Conservation (phyloP, 306 rosid species). For the Malus asiatica region DNA sequence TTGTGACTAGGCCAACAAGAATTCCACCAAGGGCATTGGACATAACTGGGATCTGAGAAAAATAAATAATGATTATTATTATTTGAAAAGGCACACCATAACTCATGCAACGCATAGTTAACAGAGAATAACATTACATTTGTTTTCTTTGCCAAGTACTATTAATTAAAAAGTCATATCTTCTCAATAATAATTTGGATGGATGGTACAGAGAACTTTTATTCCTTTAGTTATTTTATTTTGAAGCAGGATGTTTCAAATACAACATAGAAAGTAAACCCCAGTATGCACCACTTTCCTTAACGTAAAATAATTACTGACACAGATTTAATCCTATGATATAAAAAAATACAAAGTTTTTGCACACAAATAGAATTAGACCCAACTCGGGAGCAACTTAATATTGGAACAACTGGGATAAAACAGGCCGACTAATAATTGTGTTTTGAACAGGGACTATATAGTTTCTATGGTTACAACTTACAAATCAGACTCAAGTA, state of each 20-base stretch:
- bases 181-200: background rate
- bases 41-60: constrained; percentile 74
- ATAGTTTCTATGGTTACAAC: too few species aligned
- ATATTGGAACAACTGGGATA: background rate
- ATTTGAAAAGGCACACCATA: constrained; percentile 3
- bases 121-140: too few species aligned
- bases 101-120: background rate
- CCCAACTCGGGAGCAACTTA: background rate
- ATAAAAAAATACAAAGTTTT: background rate
- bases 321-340: background rate
- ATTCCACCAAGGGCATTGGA: constrained; percentile 91
- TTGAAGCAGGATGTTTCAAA: background rate
- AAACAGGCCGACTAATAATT: background rate
- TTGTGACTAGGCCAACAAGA: constrained; percentile 88
- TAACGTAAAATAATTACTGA: background rate
- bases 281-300: background rate
- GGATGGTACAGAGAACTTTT: background rate
- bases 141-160: background rate
- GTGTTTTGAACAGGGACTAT: background rate
- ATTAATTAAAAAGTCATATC: background rate
- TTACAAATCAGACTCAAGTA: background rate
- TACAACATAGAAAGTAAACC: background rate
- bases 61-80: background rate
- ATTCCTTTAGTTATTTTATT: background rate
- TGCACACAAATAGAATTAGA: background rate